A percentile compares a stretch with the other conserved stretches of the same genome.
These are phyloP conservation scores for Wickerhamiella occidentalis DNA, from an alignment of 805 yeast species.

Conservation along the genomic window DNA sequence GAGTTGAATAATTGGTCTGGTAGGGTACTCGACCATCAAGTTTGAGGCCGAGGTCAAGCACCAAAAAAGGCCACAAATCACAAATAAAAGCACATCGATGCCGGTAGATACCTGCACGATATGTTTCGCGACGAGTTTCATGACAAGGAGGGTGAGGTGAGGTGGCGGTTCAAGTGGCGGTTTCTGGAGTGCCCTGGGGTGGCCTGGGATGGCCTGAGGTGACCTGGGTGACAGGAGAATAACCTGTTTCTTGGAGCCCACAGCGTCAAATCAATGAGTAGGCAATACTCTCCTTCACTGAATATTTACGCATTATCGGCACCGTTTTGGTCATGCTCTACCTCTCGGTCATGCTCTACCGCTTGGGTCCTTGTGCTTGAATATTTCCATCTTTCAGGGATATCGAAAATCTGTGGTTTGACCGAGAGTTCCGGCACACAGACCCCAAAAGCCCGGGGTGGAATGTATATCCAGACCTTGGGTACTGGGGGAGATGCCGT, in stretches of 20 bases:
- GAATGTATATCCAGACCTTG: slow-evolving; percentile 5
- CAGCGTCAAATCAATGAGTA: no score
- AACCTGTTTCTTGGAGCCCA: no score
- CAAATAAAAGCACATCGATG: not conserved
- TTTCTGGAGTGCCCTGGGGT: not conserved
- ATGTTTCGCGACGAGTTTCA: slow-evolving; percentile 3
- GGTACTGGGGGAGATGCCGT: slow-evolving; percentile 4
- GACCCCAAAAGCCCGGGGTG: slow-evolving; percentile 11
- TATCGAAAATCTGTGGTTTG: slow-evolving; percentile 8
- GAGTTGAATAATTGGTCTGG: slow-evolving; percentile 68
- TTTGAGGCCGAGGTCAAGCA: slow-evolving; percentile 59
- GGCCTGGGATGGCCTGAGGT: no score
- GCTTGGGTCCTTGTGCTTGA: no score
- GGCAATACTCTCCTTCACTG: no score
- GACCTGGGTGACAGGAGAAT: no score
- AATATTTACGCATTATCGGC: no score
- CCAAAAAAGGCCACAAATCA: slow-evolving; percentile 13
- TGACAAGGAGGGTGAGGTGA: not conserved
- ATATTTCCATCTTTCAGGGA: slow-evolving; percentile 11
- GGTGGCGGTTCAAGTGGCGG: not conserved
- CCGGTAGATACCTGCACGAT: slow-evolving; percentile 5
- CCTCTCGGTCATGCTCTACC: no score
- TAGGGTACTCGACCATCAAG: slow-evolving; percentile 73
- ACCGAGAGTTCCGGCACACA: not conserved
- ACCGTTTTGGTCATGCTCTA: no score